Evolutionary conservation across 2,329 filamentous ascomycete species (phyloP).

Genomic region (Elsinoe perseae): DNA sequence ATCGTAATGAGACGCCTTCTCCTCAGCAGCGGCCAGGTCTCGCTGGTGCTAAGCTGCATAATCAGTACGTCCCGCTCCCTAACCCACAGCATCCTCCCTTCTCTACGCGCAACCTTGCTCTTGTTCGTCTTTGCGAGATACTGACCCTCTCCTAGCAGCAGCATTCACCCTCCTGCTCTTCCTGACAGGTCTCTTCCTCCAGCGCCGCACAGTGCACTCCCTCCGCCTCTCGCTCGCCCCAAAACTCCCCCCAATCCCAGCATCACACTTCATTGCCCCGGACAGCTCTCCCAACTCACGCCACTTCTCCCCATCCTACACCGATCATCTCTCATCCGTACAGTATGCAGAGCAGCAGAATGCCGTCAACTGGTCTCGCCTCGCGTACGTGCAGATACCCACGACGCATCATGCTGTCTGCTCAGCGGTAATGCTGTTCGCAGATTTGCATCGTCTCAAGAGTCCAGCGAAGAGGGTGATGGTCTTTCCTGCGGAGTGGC

Average conservation of each 20-base stretch:
- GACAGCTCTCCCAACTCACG: neutral
- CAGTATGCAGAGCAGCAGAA: neutral
- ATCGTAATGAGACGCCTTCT: constrained; percentile 39
- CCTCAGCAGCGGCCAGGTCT: constrained; percentile 63
- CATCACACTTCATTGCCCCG: constrained; percentile 4
- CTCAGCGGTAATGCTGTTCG: constrained; percentile 43
- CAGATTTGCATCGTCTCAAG: constrained; percentile 38
- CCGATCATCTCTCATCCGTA: neutral
- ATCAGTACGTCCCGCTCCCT: constrained; percentile 47
- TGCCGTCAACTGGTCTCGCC: constrained; percentile 51
- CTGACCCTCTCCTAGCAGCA: constrained; percentile 45
- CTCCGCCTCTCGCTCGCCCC: constrained; percentile 26
- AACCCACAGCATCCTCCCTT: neutral
- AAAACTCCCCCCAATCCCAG: constrained; percentile 4
- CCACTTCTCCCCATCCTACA: neutral
- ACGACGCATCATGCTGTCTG: constrained; percentile 41
- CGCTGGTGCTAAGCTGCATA: constrained; percentile 54
- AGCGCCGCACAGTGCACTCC: constrained; percentile 70
- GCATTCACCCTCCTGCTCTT: constrained; percentile 77
- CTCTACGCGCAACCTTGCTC: constrained; percentile 6
- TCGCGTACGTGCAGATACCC: constrained; percentile 43
- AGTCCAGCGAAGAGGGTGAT: constrained; percentile 40
- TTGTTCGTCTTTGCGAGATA: neutral
- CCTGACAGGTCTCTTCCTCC: constrained; percentile 76
- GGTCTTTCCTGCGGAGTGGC: constrained; percentile 37